Base-by-base conservation (phyloP, 2,329 filamentous ascomycete species). In the Blastomyces parvus region DNA sequence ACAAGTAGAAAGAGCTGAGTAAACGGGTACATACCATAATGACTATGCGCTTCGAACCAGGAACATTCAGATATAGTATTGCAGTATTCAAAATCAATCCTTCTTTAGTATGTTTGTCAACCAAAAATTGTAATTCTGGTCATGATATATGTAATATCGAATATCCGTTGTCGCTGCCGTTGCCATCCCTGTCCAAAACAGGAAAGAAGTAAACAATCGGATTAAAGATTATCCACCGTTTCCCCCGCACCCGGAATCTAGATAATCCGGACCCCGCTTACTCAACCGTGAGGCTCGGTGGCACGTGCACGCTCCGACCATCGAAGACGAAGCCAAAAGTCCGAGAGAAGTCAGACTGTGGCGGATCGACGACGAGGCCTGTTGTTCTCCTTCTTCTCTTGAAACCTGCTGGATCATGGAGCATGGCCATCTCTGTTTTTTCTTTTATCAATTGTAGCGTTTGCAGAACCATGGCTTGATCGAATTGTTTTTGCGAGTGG, bases 201-300 rank as follows among this genome's bases (percentile, higher is more conserved):
- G 63, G 62, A 22, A 55, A 61, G 59, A 62, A 30, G 63, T 66
- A 64, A 66, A 68, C 66, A 67, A 27, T 22, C 58, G 66, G 60
- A 64, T 38, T 27, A 62, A 59, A 13, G 38, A 59, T 64, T 38
- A 44, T 64, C 65, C 65, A 53, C 6, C 9, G 8, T 8, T 17
- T 53, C 13, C 59, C 56, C 62, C 64, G 40, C 57, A 38, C 14
- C 14, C 33, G 64, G 60, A 60, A 2, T 2, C 38, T 44, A 1
- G 25, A 44, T 64, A 61, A n/a, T 64, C 64, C 62, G 59, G 59
- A 8, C 22, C 42, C 19, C 40, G 57, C 40, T 30, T 42, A 13
- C 57, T 22, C 33, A 36, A 19, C 19, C 46, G 59, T 13, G 9
- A 48, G 59, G 27, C 9, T 9, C 5, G 48, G 56, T 64, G 62